A percentile compares a stretch with the other conserved stretches of the same genome.
phyloP scores from a whole-genome alignment of 306 rosid genomes.

The Acacia melanoxylon region DNA sequence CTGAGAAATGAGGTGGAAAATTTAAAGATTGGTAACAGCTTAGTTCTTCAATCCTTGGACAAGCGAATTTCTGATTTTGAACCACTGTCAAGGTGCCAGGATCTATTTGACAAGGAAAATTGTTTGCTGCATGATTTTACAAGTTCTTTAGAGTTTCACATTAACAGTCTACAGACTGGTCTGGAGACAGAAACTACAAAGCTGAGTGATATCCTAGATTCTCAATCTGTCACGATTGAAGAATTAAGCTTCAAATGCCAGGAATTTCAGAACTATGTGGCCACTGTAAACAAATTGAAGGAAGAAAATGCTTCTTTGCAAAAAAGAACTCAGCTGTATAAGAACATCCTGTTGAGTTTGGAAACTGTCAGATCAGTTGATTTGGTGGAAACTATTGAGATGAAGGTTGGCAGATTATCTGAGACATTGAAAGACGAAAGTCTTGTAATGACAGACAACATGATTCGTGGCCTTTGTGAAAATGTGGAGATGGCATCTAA shows the following conservation, averaged over 20 bases:
- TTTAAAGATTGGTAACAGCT: slow-evolving; percentile 34
- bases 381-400: slow-evolving; percentile 37
- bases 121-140: slow-evolving; percentile 37
- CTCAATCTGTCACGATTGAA: slow-evolving; percentile 39
- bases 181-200: slow-evolving; percentile 38
- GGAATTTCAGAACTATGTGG: slow-evolving; percentile 32
- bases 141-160: slow-evolving; percentile 28
- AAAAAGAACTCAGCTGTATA: slow-evolving; percentile 32
- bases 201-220: slow-evolving; percentile 39
- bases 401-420: slow-evolving; percentile 21
- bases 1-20: slow-evolving; percentile 35
- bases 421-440: slow-evolving; percentile 33
- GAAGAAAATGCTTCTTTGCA: slow-evolving; percentile 47
- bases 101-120: slow-evolving; percentile 40
- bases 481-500: slow-evolving; percentile 38
- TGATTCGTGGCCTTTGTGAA: slow-evolving; percentile 39
- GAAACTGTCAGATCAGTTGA: slow-evolving; percentile 34
- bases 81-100: slow-evolving; percentile 30
- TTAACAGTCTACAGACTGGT: slow-evolving; percentile 35
- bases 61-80: slow-evolving; percentile 31
- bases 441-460: slow-evolving; percentile 27
- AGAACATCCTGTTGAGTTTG: slow-evolving; percentile 36
- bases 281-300: slow-evolving; percentile 26
- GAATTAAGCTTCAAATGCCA: slow-evolving; percentile 36
- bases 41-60: slow-evolving; percentile 35